Percentiles rank a stretch among this genome's conserved stretches.
Conservation (phyloP, 1,284 basidiomycete genomes). For the Fomitopsis betulina region DNA sequence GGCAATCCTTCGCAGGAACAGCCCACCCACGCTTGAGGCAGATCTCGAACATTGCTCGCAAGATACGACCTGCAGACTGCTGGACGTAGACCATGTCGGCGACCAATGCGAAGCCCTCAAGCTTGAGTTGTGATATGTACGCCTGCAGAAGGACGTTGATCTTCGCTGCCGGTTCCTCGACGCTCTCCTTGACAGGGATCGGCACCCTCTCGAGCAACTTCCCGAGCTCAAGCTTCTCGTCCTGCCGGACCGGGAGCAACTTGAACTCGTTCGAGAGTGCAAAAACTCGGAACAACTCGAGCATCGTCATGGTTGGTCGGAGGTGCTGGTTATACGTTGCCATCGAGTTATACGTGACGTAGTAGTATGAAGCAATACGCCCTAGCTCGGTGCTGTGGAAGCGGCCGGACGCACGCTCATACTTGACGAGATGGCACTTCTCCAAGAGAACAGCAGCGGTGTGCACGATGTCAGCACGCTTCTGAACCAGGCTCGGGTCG, state of each 20-base stretch:
- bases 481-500: conserved; percentile 84
- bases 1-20: conserved; percentile 83
- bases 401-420: conserved; percentile 85
- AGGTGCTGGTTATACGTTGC: conserved; percentile 95
- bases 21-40: conserved; percentile 99
- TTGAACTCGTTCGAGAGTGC: conserved; percentile 98
- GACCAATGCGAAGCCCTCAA: conserved; percentile 93
- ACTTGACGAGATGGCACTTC: conserved; percentile 92
- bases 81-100: conserved; percentile 98
- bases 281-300: conserved; percentile 96
- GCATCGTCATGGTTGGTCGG: conserved; percentile 78
- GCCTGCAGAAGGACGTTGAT: conserved; percentile 96
- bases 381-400: conserved; percentile 93
- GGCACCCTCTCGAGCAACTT: conserved; percentile 95
- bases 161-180: conserved; percentile 96
- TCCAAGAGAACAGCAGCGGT: conserved; percentile 93
- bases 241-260: conserved; percentile 68
- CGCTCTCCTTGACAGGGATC: conserved; percentile 95
- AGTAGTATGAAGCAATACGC: conserved; percentile 94
- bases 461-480: conserved; percentile 92
- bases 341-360: conserved; percentile 96
- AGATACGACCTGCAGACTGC: conserved; percentile 89
- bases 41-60: conserved; percentile 98
- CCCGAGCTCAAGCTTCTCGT: conserved; percentile 87
- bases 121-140: conserved; percentile 92